Percentiles rank a stretch among this genome's conserved stretches.
phyloP scores from a whole-genome alignment of 2,329 filamentous ascomycete species.

The Teratosphaeria viscida region DNA sequence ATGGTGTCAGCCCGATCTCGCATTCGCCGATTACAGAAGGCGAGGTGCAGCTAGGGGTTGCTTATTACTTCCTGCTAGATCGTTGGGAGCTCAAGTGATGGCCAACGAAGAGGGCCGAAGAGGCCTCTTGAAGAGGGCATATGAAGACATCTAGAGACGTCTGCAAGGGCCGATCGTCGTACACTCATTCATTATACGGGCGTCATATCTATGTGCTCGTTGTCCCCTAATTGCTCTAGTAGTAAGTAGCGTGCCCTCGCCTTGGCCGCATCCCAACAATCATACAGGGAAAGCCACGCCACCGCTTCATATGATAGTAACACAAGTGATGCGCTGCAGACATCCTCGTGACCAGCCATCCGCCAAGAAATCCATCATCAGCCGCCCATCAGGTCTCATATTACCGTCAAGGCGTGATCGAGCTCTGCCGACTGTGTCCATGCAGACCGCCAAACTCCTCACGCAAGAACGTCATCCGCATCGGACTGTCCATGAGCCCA shows the following conservation, averaged over 20 bases:
- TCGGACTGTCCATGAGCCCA: background rate
- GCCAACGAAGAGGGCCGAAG: no score
- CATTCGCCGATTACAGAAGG: no score
- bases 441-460: background rate
- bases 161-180: background rate
- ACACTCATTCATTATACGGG: no score
- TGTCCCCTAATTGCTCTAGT: background rate
- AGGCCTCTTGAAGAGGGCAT: background rate
- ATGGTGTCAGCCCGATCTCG: no score
- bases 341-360: background rate
- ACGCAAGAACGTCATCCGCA: background rate
- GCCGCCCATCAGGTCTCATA: background rate
- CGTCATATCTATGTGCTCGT: no score
- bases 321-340: background rate
- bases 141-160: background rate
- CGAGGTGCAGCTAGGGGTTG: no score
- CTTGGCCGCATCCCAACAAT: background rate
- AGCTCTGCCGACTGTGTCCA: background rate
- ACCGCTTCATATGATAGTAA: background rate
- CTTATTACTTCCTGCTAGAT: no score
- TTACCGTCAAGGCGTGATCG: background rate
- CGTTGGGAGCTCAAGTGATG: no score
- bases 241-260: background rate
- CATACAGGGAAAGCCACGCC: background rate
- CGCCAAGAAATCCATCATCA: background rate